Base-by-base conservation (phyloP, 2,329 filamentous ascomycete species). In the Paraphoma sp. region DNA sequence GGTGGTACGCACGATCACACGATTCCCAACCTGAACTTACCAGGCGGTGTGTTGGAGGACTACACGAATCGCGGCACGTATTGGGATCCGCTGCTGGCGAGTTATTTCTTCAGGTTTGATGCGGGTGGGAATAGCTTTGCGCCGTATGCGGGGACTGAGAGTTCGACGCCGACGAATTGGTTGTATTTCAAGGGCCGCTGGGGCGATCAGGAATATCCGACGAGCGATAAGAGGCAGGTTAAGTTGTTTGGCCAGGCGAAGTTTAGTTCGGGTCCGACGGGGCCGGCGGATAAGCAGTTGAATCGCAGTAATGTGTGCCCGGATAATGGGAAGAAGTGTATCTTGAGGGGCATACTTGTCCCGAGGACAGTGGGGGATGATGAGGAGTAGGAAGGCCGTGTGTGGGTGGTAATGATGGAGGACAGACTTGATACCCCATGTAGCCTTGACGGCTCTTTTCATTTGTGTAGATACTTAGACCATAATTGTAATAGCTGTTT, bases 161-260 rank as follows among this genome's bases (percentile, higher is more conserved):
- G 81, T 38, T 78, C 18, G 8, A 18, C 71, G 6, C 86, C 87
- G 0, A 76, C 83, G 2, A 79, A 78, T 12, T 89, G 82, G 76
- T 76, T 90, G 57, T 68, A 81, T 40, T 90, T 82, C 67, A 75
- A 75, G 28, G 88, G 87, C 0, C 74, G 76, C 31, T 90, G 87
- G 87, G 88, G 87, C 2, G 87, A 90, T 64, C 71, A 84, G 57
- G 80, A 85, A 64, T 85, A 87, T 53, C 81, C 83, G 2, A 74
- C 78, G n/a, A 80, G 80, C 36, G 79, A 82, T 47, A 74, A 75
- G 51, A 74, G 85, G 18, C 81, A 87, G 71, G 69, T 79, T n/a
- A 74, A 76, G 54, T 44, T 79, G 7, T 76, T 82, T 51, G 78
- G 75, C 6, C 70, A 74, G 59, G 69, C 75, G 17, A 86, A 84